These are phyloP conservation scores for Penicillium waksmanii DNA, from an alignment of 495 filamentous ascomycete genomes.

Conservation along the genomic window DNA sequence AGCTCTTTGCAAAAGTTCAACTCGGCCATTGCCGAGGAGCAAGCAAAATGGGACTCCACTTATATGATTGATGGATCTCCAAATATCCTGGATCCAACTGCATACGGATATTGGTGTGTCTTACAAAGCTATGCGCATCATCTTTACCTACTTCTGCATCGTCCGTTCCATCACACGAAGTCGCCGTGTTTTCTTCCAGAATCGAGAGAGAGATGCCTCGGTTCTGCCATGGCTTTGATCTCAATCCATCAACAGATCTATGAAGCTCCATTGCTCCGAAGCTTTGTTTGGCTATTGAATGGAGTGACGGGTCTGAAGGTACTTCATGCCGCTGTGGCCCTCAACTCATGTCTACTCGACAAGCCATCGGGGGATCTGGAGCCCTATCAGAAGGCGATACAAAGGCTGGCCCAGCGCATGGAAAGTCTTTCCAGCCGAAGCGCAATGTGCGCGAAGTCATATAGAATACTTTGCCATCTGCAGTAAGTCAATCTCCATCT, in stretches of 20 bases:
- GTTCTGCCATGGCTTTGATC: constrained; percentile 12
- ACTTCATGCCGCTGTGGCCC: constrained; percentile 25
- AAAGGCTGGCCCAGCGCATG: neutral
- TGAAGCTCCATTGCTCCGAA: constrained; percentile 21
- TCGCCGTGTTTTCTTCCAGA: constrained; percentile 9
- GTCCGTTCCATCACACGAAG: constrained; percentile 18
- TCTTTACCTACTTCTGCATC: constrained; percentile 28
- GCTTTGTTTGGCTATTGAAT: constrained; percentile 19
- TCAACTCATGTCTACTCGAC: constrained; percentile 24
- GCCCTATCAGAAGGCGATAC: neutral
- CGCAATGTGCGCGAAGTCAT: constrained; percentile 13
- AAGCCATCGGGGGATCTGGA: neutral
- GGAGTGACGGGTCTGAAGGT: constrained; percentile 23
- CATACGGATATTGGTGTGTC: constrained; percentile 27
- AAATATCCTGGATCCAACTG: constrained; percentile 20
- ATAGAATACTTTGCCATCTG: constrained; percentile 16
- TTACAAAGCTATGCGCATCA: constrained; percentile 29
- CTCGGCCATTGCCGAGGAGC: constrained; percentile 17
- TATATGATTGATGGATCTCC: constrained; percentile 21
- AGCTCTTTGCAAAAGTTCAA: constrained; percentile 8
- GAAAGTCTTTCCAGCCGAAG: constrained; percentile 13
- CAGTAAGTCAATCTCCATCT: constrained; percentile 12
- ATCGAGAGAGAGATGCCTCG: constrained; percentile 21
- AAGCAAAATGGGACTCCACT: constrained; percentile 21
- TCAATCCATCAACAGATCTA: constrained; percentile 21